Percentiles rank a stretch among this genome's conserved stretches.
Evolutionary conservation across 129 eudicot genomes (phyloP).

Genomic region (Escallonia rubra): DNA sequence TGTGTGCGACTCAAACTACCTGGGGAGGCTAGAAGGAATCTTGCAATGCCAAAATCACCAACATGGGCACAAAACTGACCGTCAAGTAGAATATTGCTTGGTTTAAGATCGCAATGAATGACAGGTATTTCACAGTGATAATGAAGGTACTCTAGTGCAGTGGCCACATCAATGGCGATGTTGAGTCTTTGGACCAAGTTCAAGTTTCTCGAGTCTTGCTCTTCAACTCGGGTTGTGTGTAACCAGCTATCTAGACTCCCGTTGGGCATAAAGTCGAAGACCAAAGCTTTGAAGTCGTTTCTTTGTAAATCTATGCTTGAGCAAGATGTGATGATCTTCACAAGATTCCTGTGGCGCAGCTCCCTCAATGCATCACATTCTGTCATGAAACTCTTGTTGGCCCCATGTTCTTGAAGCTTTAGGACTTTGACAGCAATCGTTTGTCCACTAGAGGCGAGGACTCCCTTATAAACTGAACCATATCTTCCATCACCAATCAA

Average conservation of each 20-base stretch:
- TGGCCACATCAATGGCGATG: conserved; percentile 25
- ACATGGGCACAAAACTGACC: conserved; percentile 27
- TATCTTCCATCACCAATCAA: conserved; percentile 15
- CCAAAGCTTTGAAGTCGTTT: conserved; percentile 17
- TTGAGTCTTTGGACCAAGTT: conserved; percentile 18
- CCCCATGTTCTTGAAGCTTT: background rate
- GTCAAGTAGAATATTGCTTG: conserved; percentile 39
- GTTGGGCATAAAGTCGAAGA: conserved; percentile 13
- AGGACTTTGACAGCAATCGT: conserved; percentile 14
- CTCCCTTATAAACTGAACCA: conserved; percentile 6
- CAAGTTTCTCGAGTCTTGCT: background rate
- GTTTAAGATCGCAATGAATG: conserved; percentile 33
- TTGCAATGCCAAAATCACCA: conserved; percentile 38
- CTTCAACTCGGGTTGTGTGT: background rate
- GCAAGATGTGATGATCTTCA: conserved; percentile 15
- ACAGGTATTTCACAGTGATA: conserved; percentile 16
- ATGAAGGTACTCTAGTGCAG: conserved; percentile 35
- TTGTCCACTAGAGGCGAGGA: conserved; percentile 7
- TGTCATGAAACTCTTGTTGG: conserved; percentile 11
- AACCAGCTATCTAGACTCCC: conserved; percentile 19
- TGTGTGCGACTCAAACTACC: background rate
- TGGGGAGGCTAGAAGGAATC: conserved; percentile 8
- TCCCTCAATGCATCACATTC: conserved; percentile 9
- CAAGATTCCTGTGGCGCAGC: conserved; percentile 12
- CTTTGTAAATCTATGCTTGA: conserved; percentile 8